Evolutionary conservation across 2,329 filamentous ascomycete genomes (phyloP), one percentile per base, ranked within the genome.

Genomic region (Dactylellina sp.): DNA sequence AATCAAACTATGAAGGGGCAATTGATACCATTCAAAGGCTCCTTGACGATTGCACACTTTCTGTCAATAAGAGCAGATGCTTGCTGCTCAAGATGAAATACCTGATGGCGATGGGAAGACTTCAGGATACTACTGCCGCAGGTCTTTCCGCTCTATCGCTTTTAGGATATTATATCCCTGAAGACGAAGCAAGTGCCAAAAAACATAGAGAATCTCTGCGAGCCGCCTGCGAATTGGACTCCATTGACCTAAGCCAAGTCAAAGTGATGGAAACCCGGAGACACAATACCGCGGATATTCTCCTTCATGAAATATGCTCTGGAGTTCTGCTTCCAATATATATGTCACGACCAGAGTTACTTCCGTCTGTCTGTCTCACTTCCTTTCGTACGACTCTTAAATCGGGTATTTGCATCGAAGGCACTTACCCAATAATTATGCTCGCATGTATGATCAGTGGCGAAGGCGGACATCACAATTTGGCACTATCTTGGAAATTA

Each of bases 1-100:
- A 79, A 52, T 76, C 76, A 47, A 76, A 76, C 40, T 79, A 78
- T 44, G 63, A 64, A 9, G 75, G 74, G 16, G 77, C 77, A 14
- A 78, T 79, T 39, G 65, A 70, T 32, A 75, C 77, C 11, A 76
- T 77, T 18, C 71, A 78, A 46, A 65, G 59, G n/a, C 75, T 79
- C 16, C 49, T 78, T 18, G 77, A 77, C 11, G 71, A 72, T 24
- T 79, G 77, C 32, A 71, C 64, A 7, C 71, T 77, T 35, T 76
- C 76, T 12, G 76, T 75, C 44, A 77, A 79, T 50, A 79, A 77
- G 39, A 76, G 78, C 44, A 63, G 77, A 28, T 79, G 78, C 53
- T 64, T 78, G 28, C 72, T 79, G 22, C 68, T 76, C 37, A 79
- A 79, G 68, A 79, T 79, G 78, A 79, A 77, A 39, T 79, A 77